Evolutionary conservation across 163 green algal genomes (phyloP).

Genomic region (Coccomyxa subellipsoidea): DNA sequence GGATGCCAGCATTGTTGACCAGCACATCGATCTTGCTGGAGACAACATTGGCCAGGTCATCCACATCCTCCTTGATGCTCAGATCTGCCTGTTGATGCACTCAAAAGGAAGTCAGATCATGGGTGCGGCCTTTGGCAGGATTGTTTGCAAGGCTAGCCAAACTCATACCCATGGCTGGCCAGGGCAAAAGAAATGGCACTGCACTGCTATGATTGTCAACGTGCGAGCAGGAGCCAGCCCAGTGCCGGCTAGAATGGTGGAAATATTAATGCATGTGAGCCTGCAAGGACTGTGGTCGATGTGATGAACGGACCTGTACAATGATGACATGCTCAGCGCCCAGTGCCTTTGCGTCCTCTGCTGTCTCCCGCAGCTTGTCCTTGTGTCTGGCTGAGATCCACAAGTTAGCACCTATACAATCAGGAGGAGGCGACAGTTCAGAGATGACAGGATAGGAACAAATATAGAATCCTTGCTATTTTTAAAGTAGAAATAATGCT

Average conservation of each 20-base stretch:
- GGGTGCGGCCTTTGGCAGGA: no score
- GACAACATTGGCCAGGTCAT: not conserved
- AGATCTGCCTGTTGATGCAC: not conserved
- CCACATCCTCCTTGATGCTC: not conserved
- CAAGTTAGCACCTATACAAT: not conserved
- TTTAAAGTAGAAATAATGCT: no score
- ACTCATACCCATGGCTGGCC: no score
- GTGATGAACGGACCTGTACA: not conserved
- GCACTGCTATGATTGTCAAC: no score
- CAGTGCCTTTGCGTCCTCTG: not conserved
- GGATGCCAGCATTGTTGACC: not conserved
- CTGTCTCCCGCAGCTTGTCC: not conserved
- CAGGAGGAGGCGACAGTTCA: no score
- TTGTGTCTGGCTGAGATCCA: not conserved
- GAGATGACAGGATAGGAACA: not conserved
- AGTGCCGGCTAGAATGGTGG: no score
- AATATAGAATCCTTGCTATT: not conserved
- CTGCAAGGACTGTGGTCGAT: not conserved
- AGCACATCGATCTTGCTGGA: not conserved
- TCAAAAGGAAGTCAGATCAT: no score
- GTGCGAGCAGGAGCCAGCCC: no score
- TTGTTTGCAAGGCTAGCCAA: no score
- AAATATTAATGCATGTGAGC: not conserved
- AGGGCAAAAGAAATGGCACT: no score
- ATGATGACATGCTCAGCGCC: not conserved